phyloP scores from a whole-genome alignment of 1,284 basidiomycete genomes.

The Cryptococcus sp. region DNA sequence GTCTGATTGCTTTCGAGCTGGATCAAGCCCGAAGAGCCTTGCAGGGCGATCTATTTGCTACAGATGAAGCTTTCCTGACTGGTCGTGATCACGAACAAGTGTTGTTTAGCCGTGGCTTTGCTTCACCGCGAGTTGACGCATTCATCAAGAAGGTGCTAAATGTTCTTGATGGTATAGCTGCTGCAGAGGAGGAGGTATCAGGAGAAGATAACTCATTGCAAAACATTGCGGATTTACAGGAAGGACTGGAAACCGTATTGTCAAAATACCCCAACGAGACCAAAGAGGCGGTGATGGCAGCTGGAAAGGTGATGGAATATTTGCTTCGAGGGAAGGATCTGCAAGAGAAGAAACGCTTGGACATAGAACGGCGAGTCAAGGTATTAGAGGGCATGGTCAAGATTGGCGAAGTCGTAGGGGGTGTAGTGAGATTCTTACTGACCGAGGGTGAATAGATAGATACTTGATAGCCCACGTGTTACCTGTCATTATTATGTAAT shows the following conservation, averaged over 20 bases:
- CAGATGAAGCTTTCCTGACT: slow-evolving; percentile 33
- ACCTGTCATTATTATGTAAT: too few species aligned
- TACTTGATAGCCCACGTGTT: too few species aligned
- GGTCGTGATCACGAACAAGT: slow-evolving; percentile 31
- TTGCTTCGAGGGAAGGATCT: slow-evolving; percentile 34
- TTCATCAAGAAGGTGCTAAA: slow-evolving; percentile 43
- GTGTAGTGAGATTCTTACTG: slow-evolving; percentile 42
- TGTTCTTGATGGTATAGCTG: slow-evolving; percentile 43
- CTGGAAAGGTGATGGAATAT: slow-evolving; percentile 36
- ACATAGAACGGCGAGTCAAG: slow-evolving; percentile 38
- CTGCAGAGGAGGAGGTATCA: slow-evolving; percentile 30
- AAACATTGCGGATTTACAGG: slow-evolving; percentile 13
- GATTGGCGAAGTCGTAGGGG: slow-evolving; percentile 40
- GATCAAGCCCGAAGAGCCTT: slow-evolving; percentile 35
- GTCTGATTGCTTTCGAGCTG: slow-evolving; percentile 40
- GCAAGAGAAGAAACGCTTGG: slow-evolving; percentile 40
- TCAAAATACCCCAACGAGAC: slow-evolving; percentile 31
- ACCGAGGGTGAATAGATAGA: slow-evolving; percentile 13
- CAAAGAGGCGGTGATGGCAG: slow-evolving; percentile 32
- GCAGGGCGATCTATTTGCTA: slow-evolving; percentile 37
- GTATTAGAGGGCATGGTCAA: slow-evolving; percentile 45
- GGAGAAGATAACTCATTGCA: slow-evolving; percentile 9
- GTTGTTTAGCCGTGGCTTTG: slow-evolving; percentile 26
- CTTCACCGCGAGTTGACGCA: slow-evolving; percentile 26
- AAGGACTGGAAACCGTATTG: slow-evolving; percentile 23